Base-by-base conservation (phyloP, 805 yeast species). In the Yarrowia osloensis region DNA sequence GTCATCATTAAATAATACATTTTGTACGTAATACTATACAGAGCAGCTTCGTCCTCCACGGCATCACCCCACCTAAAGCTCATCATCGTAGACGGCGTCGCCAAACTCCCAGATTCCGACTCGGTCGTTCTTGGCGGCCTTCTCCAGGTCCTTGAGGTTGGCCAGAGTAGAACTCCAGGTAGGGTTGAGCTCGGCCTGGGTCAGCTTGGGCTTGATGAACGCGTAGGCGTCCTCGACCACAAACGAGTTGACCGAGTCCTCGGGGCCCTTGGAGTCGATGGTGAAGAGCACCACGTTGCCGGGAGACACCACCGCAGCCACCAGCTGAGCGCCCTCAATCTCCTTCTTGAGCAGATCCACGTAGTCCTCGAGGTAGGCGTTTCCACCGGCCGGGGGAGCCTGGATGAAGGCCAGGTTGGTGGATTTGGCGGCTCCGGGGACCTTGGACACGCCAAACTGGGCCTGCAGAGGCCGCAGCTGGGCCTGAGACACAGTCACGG, bases 81-180 rank as follows among this genome's bases (percentile, higher is more conserved):
- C 70, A 42, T 85, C 88, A 67, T 85, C 88, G 66, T 81, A 85
- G 42, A 87, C 83, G 40, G 89, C 83, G 73, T 88, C 91, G 62
- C 93, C 93, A 71, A 84, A 86, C 76, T 86, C 86, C 93, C 93
- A 88, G 74, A 90, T 87, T 4, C 92, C 92, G 22, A 77, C 72
- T 69, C 85, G 86, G 35, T 72, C 75, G 19, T 75, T 65, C 73
- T 81, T 84, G 31, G 91, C 91, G 7, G 70, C 71, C 21, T 71
- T 68, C 75, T 88, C 88, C 2, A 80, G 78, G 35, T 73, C 76
- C 59, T 78, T 67, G 65, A 86, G 75, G 8, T 74, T 78, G 35
- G 78, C 78, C 54, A 77, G 79, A 66, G 81, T 83, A 42, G 76
- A 68, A 2, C 70, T 69, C 74, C 77, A 79, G 4, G 72, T 73